A percentile compares a stretch with the other conserved stretches of the same genome.
These are phyloP conservation scores for Clavariopsis aquatica DNA, from an alignment of 495 filamentous ascomycete genomes.

Conservation along the genomic window DNA sequence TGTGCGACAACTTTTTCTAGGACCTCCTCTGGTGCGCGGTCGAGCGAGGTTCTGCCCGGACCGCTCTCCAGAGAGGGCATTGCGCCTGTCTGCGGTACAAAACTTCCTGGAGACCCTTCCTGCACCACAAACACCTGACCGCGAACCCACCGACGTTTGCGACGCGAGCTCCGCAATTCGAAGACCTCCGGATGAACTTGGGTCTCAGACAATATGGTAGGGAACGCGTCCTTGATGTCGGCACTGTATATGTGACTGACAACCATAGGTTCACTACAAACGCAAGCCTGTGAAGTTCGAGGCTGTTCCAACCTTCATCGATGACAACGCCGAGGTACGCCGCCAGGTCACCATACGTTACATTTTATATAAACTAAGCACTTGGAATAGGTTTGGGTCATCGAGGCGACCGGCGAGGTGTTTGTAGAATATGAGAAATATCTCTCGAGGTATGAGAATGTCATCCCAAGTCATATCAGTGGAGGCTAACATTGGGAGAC, in stretches of 20 bases:
- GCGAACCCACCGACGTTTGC: conserved; percentile 21
- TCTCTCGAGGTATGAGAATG: conserved; percentile 62
- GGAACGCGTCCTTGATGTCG: conserved; percentile 22
- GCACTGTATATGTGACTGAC: conserved; percentile 15
- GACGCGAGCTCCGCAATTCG: conserved; percentile 13
- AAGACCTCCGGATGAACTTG: conserved; percentile 24
- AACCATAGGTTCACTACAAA: conserved; percentile 82
- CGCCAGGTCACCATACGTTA: neutral
- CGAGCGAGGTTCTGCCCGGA: conserved; percentile 8
- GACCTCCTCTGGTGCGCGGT: conserved; percentile 14
- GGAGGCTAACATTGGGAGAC: conserved; percentile 49
- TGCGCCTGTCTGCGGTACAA: neutral
- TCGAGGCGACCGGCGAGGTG: conserved; percentile 84
- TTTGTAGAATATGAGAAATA: conserved; percentile 90
- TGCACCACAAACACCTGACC: neutral
- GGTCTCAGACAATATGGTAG: conserved; percentile 46
- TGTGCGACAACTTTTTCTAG: conserved; percentile 31
- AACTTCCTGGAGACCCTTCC: neutral
- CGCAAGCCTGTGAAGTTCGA: conserved; percentile 91
- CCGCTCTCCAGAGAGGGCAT: neutral
- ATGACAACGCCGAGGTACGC: conserved; percentile 77
- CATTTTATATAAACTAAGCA: conserved; percentile 4
- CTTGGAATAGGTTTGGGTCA: conserved; percentile 76
- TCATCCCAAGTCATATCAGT: neutral
- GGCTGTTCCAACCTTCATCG: conserved; percentile 67